Base-by-base conservation (phyloP, 257 asterid species). In the Craterostigma plantagineum region DNA sequence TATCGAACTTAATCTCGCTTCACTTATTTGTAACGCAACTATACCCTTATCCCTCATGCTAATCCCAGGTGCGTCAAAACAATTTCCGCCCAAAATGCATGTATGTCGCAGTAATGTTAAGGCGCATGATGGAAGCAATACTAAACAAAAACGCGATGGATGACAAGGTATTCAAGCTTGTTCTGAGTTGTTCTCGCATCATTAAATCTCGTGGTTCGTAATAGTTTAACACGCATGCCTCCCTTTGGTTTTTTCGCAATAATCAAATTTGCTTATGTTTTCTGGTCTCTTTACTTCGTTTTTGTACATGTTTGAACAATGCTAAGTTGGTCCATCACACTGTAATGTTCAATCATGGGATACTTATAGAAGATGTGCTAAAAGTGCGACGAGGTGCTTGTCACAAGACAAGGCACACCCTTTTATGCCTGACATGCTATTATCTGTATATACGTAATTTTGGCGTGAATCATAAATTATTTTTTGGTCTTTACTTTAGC, bases 61-160 rank as follows among this genome's bases (percentile, higher is more conserved):
- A n/a, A n/a, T n/a, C n/a, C n/a, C 69, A 83, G 93, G 92, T 79
- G 52, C 72, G 33, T 54, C 55, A 70, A 15, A 44, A 64, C 38
- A 76, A 79, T 70, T 82, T 82, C 61, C 95, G 86, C 34, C 72
- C 86, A 59, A 87, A 87, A 70, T 87, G 98, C 79, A 69, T 79
- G 27, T 87, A 82, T 54, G 92, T 77, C 42, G 95, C 92, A 51
- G 93, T 87, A 43, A 87, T 87, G 98, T 33, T 87, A 72, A 77
- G 95, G 54, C 93, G 98, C 39, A 82, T 87, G 92, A 61, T 87
- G 82, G 93, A 87, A 56, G 98, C 95, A 46, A 73, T 82, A 54
- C 45, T 87, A 67, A 87, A 79, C 79, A 79, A 87, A 68, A 95
- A 87, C 66, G 67, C 95, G 45, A 71, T 82, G 81, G 98, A 87